Percentiles rank a stretch among this genome's conserved stretches.
These are phyloP conservation scores for Platanus orientalis DNA, from an alignment of 164 flowering plant species.

Conservation along the genomic window DNA sequence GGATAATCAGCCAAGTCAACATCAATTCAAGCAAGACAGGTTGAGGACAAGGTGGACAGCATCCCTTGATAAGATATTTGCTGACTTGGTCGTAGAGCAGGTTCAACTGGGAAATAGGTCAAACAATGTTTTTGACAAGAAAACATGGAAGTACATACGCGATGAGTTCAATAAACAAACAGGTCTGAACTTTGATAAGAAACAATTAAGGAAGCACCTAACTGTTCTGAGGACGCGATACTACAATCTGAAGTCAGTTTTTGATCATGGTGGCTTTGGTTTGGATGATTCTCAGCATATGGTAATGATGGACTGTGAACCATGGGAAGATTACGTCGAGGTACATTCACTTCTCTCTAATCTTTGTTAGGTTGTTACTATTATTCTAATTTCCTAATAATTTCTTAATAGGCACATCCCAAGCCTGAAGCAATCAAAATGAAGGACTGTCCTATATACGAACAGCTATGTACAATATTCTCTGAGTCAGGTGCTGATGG, in stretches of 20 bases:
- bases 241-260: slow-evolving; percentile 40
- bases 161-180: slow-evolving; percentile 52
- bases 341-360: slow-evolving; percentile 19
- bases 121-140: slow-evolving; percentile 60
- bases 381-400: neutral
- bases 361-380: neutral
- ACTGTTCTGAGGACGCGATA: slow-evolving; percentile 59
- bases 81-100: slow-evolving; percentile 59
- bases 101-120: slow-evolving; percentile 39
- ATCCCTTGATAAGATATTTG: slow-evolving; percentile 55
- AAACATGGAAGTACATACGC: slow-evolving; percentile 54
- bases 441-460: slow-evolving; percentile 65
- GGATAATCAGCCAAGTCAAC: slow-evolving; percentile 33
- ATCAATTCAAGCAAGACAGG: slow-evolving; percentile 52
- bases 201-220: slow-evolving; percentile 62
- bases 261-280: slow-evolving; percentile 39
- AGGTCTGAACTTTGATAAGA: slow-evolving; percentile 51
- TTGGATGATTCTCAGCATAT: slow-evolving; percentile 37
- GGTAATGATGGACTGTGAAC: slow-evolving; percentile 32
- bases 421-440: slow-evolving; percentile 41
- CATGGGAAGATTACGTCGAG: slow-evolving; percentile 52
- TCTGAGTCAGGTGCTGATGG: slow-evolving; percentile 52
- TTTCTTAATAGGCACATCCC: slow-evolving; percentile 37
- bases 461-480: slow-evolving; percentile 69
- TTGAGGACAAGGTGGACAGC: slow-evolving; percentile 65